Evolutionary conservation across 768 basidiomycete genomes (phyloP).

Genomic region (Pleurotus salmoneostramineus): DNA sequence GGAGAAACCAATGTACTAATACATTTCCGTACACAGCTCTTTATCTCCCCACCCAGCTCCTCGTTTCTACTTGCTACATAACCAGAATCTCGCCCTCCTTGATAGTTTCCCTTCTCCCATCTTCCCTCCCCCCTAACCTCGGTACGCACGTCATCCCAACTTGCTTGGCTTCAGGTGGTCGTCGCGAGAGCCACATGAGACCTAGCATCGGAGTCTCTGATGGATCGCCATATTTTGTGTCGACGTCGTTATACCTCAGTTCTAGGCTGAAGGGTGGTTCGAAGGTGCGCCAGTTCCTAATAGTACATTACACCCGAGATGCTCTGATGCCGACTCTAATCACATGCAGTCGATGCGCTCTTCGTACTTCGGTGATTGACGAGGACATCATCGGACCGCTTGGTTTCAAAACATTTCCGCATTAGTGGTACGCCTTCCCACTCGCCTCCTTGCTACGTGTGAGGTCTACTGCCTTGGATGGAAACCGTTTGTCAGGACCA

Average conservation of each 20-base stretch:
- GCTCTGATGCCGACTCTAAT: not conserved
- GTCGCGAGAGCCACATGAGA: too few species aligned
- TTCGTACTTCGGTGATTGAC: not conserved
- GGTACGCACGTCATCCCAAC: not conserved
- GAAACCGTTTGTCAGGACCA: not conserved
- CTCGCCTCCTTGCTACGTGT: not conserved
- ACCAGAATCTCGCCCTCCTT: not conserved
- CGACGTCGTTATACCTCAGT: too few species aligned
- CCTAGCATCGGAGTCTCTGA: not conserved
- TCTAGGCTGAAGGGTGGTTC: too few species aligned
- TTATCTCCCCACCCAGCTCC: not conserved
- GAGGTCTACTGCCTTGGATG: slow-evolving; percentile 5
- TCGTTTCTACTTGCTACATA: not conserved
- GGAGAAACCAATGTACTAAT: not conserved
- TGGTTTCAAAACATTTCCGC: not conserved
- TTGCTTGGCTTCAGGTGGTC: too few species aligned
- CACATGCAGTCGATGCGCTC: not conserved
- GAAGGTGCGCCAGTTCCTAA: not conserved
- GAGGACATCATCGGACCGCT: slow-evolving; percentile 1
- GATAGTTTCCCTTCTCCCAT: not conserved
- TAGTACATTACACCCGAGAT: not conserved
- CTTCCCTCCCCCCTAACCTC: not conserved
- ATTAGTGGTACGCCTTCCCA: slow-evolving; percentile 5
- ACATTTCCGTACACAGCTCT: not conserved
- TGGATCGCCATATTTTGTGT: not conserved